A percentile compares a stretch with the other conserved stretches of the same genome.
phyloP scores from a whole-genome alignment of 2,329 filamentous ascomycete genomes.

The Xylariaceae sp. region DNA sequence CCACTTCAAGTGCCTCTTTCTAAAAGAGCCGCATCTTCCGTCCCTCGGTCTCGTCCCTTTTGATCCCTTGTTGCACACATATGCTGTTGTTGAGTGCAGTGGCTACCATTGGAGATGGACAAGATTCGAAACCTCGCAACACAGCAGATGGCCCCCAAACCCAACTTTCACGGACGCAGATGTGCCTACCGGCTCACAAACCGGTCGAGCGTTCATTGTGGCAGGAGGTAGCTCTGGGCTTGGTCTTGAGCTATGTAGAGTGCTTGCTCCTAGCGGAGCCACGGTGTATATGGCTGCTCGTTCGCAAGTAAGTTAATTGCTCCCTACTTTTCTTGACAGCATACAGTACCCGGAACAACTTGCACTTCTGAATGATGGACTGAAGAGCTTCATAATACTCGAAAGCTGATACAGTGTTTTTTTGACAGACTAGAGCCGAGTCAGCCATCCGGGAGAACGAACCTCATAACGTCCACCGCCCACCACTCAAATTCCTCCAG shows the following conservation, averaged over 20 bases:
- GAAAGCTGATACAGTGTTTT: conserved; percentile 24
- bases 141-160: conserved; percentile 23
- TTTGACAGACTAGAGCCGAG: conserved; percentile 27
- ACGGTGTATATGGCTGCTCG: conserved; percentile 52
- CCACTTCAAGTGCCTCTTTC: no score
- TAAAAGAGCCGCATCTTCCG: no score
- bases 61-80: no score
- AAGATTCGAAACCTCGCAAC: conserved; percentile 11
- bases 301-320: conserved; percentile 24
- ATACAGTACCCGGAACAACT: no score
- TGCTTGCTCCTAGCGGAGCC: conserved; percentile 49
- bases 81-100: no score
- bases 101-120: no score
- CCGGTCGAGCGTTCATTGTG: conserved; percentile 41
- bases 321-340: no score
- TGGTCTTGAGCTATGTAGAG: conserved; percentile 47
- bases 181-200: conserved; percentile 20
- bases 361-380: no score
- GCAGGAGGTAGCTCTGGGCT: conserved; percentile 41
- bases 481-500: conserved; percentile 2
- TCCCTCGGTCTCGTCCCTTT: no score
- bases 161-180: conserved; percentile 24
- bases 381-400: conserved; percentile 15
- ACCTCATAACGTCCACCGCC: no score
- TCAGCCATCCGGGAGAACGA: conserved; percentile 32